Evolutionary conservation across 2,329 filamentous ascomycete species (phyloP), one percentile per base, ranked within the genome.

Genomic region (Fusarium sacchari): DNA sequence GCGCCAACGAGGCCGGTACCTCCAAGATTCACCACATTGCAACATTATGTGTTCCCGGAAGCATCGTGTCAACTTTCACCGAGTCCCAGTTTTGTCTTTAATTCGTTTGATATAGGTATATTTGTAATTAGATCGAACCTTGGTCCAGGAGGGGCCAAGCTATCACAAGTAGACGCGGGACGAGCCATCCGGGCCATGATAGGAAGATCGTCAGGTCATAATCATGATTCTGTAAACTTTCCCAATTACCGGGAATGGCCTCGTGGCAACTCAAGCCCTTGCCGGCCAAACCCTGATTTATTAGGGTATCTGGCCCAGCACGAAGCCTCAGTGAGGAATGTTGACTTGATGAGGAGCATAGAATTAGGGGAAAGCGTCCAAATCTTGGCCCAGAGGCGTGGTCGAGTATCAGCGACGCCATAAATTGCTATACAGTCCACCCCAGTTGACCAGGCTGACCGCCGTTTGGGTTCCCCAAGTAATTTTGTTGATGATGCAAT

Each of bases 381-480:
- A 71, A 64, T 50, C 49, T 64, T 64, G 73, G 57, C 60, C 34
- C 52, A 68, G 65, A 56, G 50, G 56, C 36, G 56, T 59, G 26
- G n/a, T 62, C 42, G 55, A 50, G 55, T 39, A 24, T 73, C 44
- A 66, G 63, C 64, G 61, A 53, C 69, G 44, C 62, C 66, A 64
- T 64, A 56, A 56, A 47, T 30, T 46, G 76, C 72, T 77, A 76
- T 76, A 64, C 65, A 71, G 67, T 55, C 62, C 63, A 69, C 68
- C 49, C 70, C 67, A 67, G 60, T 69, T 57, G 67, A 60, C 65
- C 42, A n/a, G 53, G 42, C 52, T 52, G 46, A 50, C 60, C 57
- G 44, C 61, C 69, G 60, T 72, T 62, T 52, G 24, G 58, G 36
- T 69, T 30, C 34, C 42, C 36, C 32, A 24, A 26, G 43, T 37